These are phyloP conservation scores for Coniochaeta sp. DNA, from an alignment of 2,329 filamentous ascomycete species.

Conservation along the genomic window DNA sequence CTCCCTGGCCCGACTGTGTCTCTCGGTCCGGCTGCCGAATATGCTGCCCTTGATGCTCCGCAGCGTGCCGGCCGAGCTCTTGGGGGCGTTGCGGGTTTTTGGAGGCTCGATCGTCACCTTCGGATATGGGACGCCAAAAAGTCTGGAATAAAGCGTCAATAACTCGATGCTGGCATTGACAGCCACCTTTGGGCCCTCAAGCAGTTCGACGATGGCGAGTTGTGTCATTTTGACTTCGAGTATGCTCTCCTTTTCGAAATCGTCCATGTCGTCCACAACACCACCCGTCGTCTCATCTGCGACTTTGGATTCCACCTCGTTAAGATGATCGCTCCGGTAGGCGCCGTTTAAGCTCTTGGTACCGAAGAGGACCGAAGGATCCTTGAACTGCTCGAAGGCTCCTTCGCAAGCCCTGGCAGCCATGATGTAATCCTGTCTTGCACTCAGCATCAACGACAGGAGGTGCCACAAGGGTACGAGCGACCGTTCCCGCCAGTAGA, in stretches of 20 bases:
- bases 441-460: conserved; percentile 75
- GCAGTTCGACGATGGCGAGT: conserved; percentile 70
- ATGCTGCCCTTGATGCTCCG: conserved; percentile 68
- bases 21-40: conserved; percentile 56
- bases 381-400: conserved; percentile 82
- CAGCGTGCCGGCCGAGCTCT: conserved; percentile 63
- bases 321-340: conserved; percentile 61
- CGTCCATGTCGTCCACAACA: conserved; percentile 72
- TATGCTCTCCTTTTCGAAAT: conserved; percentile 76
- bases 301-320: conserved; percentile 36
- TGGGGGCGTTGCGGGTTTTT: conserved; percentile 49
- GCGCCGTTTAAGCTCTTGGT: conserved; percentile 36
- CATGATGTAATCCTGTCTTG: conserved; percentile 74
- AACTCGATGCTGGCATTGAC: conserved; percentile 86
- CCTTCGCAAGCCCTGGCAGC: conserved; percentile 81
- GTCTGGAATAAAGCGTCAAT: conserved; percentile 67
- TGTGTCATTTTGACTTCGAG: conserved; percentile 97
- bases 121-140: conserved; percentile 62
- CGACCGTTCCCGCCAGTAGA: conserved; percentile 55
- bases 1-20: conserved; percentile 30
- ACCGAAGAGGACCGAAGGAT: conserved; percentile 63
- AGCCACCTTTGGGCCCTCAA: conserved; percentile 76
- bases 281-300: conserved; percentile 28
- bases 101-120: conserved; percentile 26
- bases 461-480: conserved; percentile 86